Base-by-base conservation (phyloP, 495 filamentous ascomycete species). In the Friedmanniomyces simplex region DNA sequence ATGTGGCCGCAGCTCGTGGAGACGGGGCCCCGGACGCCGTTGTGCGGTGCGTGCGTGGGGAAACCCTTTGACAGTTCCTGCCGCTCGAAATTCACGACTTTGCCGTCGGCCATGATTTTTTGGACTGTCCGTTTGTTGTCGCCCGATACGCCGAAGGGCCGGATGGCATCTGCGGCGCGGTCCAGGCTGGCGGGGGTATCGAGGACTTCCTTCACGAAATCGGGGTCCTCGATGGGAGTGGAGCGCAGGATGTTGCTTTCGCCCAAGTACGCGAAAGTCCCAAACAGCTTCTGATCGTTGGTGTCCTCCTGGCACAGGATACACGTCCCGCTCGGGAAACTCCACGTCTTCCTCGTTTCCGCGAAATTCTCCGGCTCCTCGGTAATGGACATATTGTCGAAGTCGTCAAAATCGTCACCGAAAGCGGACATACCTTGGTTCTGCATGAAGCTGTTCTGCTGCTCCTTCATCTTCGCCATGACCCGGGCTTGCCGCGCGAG, bases 301-400 rank as follows among this genome's bases (percentile, higher is more conserved):
- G 90, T 91, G 59, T 96, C 90, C 69, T 97, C 93, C 69, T 97
- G 93, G 66, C 93, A 99, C 13, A 96, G 72, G 62, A 97, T 95
- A 67, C 93, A 99, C 18, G 88, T 94, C 22, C 91, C 93, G 30
- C 81, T 80, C n/a, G 93, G 94, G 67, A 89, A 99, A 66, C 89
- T 93, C 86, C 90, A 94, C 45, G 80, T 78, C 62, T 91, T 88
- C 65, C 78, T 80, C 43, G 82, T 76, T 54, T 85, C 81, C 64
- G 84, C 46, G 46, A 49, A 49, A 26, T 16, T 16, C 46, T 43
- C 39, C 18, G 39, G 39, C 39, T 43, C 39, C 18, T 43, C 39
- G 14, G 39, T 43, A 13, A 43, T 43, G 39, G 39, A 43, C 39
- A 43, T 49, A 70, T n/a, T 87, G 30, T 87, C 87, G 41, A 86